Evolutionary conservation across 352 stramenopile species (phyloP).

Genomic region (Phytophthora multivora): DNA sequence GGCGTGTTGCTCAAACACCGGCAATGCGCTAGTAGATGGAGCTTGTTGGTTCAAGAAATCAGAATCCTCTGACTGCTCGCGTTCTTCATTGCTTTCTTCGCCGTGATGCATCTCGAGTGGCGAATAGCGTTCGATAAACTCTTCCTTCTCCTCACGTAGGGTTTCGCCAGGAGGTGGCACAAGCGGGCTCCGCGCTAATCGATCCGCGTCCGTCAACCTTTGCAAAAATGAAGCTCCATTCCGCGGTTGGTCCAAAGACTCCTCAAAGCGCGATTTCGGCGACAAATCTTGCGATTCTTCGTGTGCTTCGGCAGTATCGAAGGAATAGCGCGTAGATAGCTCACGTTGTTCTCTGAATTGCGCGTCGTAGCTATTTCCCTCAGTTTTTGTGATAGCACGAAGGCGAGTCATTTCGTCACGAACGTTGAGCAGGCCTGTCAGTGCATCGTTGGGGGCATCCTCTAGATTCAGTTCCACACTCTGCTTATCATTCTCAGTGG

Average conservation of each 20-base stretch:
- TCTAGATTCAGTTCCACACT: not conserved
- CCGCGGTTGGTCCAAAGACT: constrained; percentile 3
- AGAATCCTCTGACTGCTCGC: constrained; percentile 3
- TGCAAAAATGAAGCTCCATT: constrained; percentile 14
- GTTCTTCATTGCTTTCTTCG: not conserved
- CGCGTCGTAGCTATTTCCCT: not conserved
- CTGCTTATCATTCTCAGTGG: not conserved
- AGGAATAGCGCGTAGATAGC: not conserved
- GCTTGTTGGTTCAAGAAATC: not conserved
- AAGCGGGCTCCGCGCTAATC: constrained; percentile 11
- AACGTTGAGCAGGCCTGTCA: constrained; percentile 32
- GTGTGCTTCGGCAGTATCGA: not conserved
- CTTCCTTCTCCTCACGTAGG: not conserved
- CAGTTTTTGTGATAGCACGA: constrained; percentile 23
- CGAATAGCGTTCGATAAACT: not conserved
- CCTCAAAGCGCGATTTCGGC: not conserved
- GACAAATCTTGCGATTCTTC: constrained; percentile 12
- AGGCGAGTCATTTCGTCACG: constrained; percentile 32
- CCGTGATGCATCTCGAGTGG: not conserved
- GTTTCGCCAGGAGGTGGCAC: constrained; percentile 1
- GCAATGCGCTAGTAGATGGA: not conserved
- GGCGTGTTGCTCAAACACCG: not conserved
- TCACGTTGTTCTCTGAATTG: not conserved
- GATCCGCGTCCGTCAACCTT: constrained; percentile 22
- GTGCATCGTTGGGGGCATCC: constrained; percentile 19